phyloP scores from a whole-genome alignment of 179 eudicot genomes.

The Heliamphora pulchella region DNA sequence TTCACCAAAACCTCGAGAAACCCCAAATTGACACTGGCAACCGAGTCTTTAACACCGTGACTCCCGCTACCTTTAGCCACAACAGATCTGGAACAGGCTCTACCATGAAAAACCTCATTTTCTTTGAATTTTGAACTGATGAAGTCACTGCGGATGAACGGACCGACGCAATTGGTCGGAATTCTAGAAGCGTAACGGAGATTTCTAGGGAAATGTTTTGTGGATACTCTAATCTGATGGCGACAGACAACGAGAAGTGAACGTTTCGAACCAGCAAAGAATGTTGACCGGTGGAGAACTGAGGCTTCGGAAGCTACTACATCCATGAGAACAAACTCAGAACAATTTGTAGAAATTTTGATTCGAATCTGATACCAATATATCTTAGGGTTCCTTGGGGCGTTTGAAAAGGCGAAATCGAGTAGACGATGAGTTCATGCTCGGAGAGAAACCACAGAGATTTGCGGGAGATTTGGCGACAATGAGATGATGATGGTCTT shows the following conservation, averaged over 20 bases:
- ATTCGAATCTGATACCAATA: neutral
- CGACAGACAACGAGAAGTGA: constrained; percentile 18
- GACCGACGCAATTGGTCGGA: constrained; percentile 8
- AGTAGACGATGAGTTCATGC: constrained; percentile 4
- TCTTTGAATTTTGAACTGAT: constrained; percentile 15
- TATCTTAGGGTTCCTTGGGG: constrained; percentile 13
- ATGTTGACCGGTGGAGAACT: constrained; percentile 7
- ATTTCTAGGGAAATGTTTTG: constrained; percentile 15
- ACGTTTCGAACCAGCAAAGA: constrained; percentile 20
- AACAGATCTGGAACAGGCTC: constrained; percentile 17
- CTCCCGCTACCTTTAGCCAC: constrained; percentile 7
- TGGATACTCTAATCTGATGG: constrained; percentile 22
- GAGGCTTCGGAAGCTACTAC: constrained; percentile 3
- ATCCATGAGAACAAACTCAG: constrained; percentile 2
- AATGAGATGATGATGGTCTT: neutral
- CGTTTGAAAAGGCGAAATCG: constrained; percentile 16
- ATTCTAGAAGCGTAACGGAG: constrained; percentile 9
- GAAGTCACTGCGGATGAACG: constrained; percentile 16
- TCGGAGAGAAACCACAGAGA: neutral
- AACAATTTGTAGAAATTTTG: neutral
- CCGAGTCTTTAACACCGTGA: constrained; percentile 4
- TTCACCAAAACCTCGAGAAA: constrained; percentile 32
- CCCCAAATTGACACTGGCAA: constrained; percentile 17
- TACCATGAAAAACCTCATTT: constrained; percentile 21
- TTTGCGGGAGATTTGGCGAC: neutral